Base-by-base conservation (phyloP, 2,329 filamentous ascomycete species). In the Trematosphaeria pertusa region DNA sequence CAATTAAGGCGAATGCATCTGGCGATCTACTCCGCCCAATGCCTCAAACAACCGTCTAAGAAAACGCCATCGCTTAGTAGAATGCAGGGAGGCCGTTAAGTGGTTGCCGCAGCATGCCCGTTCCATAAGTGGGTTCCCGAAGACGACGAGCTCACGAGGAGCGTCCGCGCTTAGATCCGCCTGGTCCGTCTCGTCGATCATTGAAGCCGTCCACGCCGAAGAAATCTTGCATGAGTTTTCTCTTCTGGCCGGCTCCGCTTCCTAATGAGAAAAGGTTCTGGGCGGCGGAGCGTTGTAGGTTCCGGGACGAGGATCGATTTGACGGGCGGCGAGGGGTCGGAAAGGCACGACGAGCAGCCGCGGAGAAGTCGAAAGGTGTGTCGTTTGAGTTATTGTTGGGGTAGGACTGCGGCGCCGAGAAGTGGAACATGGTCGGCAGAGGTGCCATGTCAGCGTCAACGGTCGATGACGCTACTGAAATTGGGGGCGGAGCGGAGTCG, bases 191-290 rank as follows among this genome's bases (percentile, higher is more conserved):
- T 63, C 87, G 87, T 33, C 82, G 58, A 38, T 72, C 82, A 48
- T 81, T 78, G 39, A 88, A 69, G 54, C 83, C 84, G 42, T 84
- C 83, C 6, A 88, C 75, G 62, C 90, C 87, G 64, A 91, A 91
- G 43, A 91, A 85, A 62, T 92, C 88, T 18, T 84, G 83, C 61
- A 89, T 81, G 58, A 89, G 80, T 60, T 87, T 83, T 32, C 88
- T 81, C 70, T 93, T 93, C 58, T 84, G 80, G 1, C 88, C 88
- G 7, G 87, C 83, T 5, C 83, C 85, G 48, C 81, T 80, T 4
- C 85, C 84, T 7, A 89, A 73, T 31, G 71, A 73, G 34, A 75
- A 66, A 28, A 73, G 68, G 54, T 73, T 60, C 59, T 65, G 52
- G 39, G 64, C 59, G 33, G 67, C 58, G 9, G 60, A 56, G n/a